Evolutionary conservation across 257 asterid species (phyloP), one percentile per base, ranked within the genome.

Genomic region (Solanum rostratum): DNA sequence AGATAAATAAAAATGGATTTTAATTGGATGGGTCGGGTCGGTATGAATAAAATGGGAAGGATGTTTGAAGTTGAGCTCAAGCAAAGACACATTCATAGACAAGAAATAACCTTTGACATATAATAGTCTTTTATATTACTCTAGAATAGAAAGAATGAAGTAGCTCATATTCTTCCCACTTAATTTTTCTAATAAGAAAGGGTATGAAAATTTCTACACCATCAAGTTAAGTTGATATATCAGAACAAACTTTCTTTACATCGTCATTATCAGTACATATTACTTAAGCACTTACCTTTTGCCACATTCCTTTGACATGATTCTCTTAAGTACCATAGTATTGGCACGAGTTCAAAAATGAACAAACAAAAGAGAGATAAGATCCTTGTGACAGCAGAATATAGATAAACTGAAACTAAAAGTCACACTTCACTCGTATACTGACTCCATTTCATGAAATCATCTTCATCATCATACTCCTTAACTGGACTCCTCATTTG

Each of bases 401-500:
- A 49, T 5, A 41, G 33, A 70, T 70, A 11, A 41, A 71, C 80
- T 43, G 55, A 71, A 71, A 71, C 33, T n/a, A 41, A n/a, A 33
- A n/a, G 43, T 78, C 82, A 78, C 63, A 78, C 82, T 85, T 87
- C 93, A 82, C 94, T 90, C 89, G 85, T 87, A 76, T 91, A 93
- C 65, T 92, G 88, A 88, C 86, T 86, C 91, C 91, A 93, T 33
- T n/a, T 14, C 24, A 85, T 84, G 41, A 84, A 55, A 85, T 90
- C 98, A 45, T 91, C 95, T 3, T 91, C 97, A 3, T 54, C 90
- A 24, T 91, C 92, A 30, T 83, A 84, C 11, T 71, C 37, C 85
- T 90, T 84, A 43, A 29, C 78, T 6, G 90, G 90, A 87, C 86
- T 90, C 70, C 65, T 87, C 83, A 80, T 90, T 71, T 84, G 84